Evolutionary conservation across 2,329 filamentous ascomycete species (phyloP), one percentile per base, ranked within the genome.

Genomic region (Talaromyces sp.): DNA sequence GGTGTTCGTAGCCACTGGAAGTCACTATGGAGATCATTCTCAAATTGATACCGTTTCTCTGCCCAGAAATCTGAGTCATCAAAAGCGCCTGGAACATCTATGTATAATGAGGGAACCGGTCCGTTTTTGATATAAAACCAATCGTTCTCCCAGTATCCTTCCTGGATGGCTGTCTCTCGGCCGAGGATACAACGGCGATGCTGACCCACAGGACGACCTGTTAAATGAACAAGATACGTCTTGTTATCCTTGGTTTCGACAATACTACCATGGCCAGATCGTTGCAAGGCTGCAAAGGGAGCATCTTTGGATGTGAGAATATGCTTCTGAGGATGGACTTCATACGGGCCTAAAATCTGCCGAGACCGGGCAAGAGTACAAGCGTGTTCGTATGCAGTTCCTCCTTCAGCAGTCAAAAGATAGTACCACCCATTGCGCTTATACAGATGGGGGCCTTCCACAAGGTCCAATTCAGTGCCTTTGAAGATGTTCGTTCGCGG

Each of bases 391-490:
- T 77, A 64, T 0, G 77, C 77, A 0, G 80, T 83, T 2, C 81
- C 80, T 61, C 79, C 79, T 69, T 83, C 81, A 0, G 80, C 78
- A 2, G 76, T 75, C 11, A 82, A 64, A 3, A 83, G 68, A 59
- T 83, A 83, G 62, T 82, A 83, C 65, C 71, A 82, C 0, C 73
- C 77, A 51, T 81, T 78, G 56, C 77, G 78, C 50, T 70, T 73
- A 63, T 81, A 82, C 31, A 84, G 72, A 54, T 83, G 81, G 0
- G 82, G 81, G 0, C 81, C 82, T 63, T 83, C 82, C 29, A 61
- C 59, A 17, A 61, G 59, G 31, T 61, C 59, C n/a, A 48, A 24
- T 14, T 61, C 59, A 12, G 59, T 61, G 19, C 59, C 59, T 50
- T 61, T 57, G 59, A 61, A 61, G 32, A 61, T 61, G 21, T 61